A percentile compares a stretch with the other conserved stretches of the same genome.
These are phyloP conservation scores for Dicorynia guianensis DNA, from an alignment of 306 rosid species.

Conservation along the genomic window DNA sequence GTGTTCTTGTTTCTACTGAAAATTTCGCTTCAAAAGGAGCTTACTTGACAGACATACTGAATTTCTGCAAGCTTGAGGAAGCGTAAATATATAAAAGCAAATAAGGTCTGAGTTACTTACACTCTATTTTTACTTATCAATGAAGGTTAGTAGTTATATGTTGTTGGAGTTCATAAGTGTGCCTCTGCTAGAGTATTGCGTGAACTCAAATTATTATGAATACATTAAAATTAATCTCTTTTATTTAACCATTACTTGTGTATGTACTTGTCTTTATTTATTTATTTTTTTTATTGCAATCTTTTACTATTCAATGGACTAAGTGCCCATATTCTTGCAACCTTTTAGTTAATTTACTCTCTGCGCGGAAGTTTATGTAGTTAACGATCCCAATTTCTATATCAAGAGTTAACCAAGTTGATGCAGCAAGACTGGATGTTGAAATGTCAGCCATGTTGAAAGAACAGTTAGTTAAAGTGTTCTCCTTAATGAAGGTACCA, in stretches of 20 bases:
- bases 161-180: background rate
- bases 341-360: background rate
- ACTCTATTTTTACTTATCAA: no score
- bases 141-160: background rate
- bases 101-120: background rate
- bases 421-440: constrained; percentile 90
- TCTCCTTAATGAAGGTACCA: constrained; percentile 91
- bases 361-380: constrained; percentile 48
- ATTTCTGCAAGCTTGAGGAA: background rate
- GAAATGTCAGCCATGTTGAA: constrained; percentile 99
- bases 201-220: background rate
- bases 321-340: background rate
- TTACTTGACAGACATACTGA: background rate
- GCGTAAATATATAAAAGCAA: background rate
- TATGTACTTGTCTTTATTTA: background rate
- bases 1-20: background rate
- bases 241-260: background rate
- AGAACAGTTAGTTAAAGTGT: constrained; percentile 94
- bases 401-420: constrained; percentile 96
- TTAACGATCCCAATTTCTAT: constrained; percentile 75
- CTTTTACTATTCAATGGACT: background rate
- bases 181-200: background rate
- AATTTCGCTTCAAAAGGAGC: background rate
- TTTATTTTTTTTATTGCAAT: background rate
- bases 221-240: background rate